A percentile compares a stretch with the other conserved stretches of the same genome.
Evolutionary conservation across 2,329 filamentous ascomycete species (phyloP).

Genomic region (Basipetospora chlamydospora): DNA sequence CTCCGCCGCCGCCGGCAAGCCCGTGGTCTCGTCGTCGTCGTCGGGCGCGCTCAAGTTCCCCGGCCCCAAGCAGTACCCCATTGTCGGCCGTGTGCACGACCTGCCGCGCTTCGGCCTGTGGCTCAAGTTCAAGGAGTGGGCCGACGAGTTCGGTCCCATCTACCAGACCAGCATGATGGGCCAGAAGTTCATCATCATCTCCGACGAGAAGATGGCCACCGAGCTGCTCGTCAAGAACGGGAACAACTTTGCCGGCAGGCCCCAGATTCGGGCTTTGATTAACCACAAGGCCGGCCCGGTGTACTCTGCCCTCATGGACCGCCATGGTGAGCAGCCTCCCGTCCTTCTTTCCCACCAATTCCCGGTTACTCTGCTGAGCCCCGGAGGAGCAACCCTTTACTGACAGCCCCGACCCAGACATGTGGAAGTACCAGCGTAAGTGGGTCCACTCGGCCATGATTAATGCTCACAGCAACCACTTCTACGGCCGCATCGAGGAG

Average conservation of each 20-base stretch:
- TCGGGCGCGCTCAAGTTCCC: constrained; percentile 21
- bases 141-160: constrained; percentile 26
- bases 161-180: constrained; percentile 25
- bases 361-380: not conserved
- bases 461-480: constrained; percentile 23
- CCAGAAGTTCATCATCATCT: constrained; percentile 28
- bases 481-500: constrained; percentile 32
- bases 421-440: constrained; percentile 33
- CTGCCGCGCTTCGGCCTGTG: constrained; percentile 30
- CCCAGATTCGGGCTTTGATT: constrained; percentile 33
- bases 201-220: constrained; percentile 31
- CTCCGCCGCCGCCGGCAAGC: too few species aligned
- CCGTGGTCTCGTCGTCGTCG: too few species aligned
- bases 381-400: not conserved
- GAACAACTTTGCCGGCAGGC: constrained; percentile 34
- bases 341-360: not conserved
- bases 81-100: constrained; percentile 34
- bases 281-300: constrained; percentile 31
- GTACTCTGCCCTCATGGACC: constrained; percentile 36
- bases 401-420: constrained; percentile 17
- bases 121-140: constrained; percentile 36
- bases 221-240: constrained; percentile 34
- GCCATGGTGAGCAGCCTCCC: constrained; percentile 25
- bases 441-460: constrained; percentile 36
- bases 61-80: constrained; percentile 30